These are phyloP conservation scores for Nicotiana tabacum DNA, from an alignment of 257 asterid genomes.

Conservation along the genomic window DNA sequence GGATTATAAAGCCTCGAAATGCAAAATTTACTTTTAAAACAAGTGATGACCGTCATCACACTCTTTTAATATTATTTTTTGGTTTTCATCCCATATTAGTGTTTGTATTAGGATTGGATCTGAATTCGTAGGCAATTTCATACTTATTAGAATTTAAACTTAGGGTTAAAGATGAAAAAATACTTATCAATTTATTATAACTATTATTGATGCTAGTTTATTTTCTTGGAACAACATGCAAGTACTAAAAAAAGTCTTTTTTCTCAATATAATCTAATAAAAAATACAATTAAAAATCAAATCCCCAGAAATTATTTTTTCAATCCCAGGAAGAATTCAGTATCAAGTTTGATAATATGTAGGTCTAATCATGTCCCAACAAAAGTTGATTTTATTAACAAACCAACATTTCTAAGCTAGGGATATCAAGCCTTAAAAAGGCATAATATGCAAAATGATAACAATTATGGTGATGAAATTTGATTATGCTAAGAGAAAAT, in stretches of 20 bases:
- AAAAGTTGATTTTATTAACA: not conserved
- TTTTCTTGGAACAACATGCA: not conserved
- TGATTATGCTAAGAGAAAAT: not conserved
- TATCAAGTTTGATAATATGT: not conserved
- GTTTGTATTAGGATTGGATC: no score
- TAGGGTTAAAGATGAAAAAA: no score
- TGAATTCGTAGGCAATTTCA: no score
- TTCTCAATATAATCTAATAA: not conserved
- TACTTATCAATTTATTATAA: no score
- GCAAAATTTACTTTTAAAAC: no score
- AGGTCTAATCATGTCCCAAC: not conserved
- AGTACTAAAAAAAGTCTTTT: no score
- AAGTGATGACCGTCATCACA: no score
- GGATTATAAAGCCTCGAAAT: no score
- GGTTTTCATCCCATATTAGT: no score
- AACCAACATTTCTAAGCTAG: not conserved
- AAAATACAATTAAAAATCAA: not conserved
- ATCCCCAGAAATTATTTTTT: not conserved
- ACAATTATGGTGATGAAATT: not conserved
- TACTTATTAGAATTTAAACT: no score
- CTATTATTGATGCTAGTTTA: not conserved
- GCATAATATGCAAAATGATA: not conserved
- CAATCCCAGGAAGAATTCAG: not conserved
- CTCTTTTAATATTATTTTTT: no score
- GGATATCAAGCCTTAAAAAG: not conserved